Evolutionary conservation across 345 rosid genomes (phyloP), one percentile per base, ranked within the genome.

Genomic region (Acer yangbiense): DNA sequence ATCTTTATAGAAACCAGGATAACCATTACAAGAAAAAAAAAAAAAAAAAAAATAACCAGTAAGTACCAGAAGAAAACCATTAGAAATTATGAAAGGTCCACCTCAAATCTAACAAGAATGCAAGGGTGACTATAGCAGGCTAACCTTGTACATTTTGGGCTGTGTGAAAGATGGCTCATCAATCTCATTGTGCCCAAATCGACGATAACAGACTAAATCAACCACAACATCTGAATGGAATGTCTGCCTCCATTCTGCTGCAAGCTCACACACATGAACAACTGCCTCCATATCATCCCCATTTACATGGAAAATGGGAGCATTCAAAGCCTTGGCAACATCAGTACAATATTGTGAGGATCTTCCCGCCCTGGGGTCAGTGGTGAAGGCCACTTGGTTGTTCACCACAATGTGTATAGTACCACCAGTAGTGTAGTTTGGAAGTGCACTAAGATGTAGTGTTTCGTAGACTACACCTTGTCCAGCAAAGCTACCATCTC

Each of bases 401-500:
- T 93, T 93, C 73, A 93, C 97, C 65, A 93, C 97, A 74, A 91
- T 87, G 78, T 93, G 97, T 64, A 93, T 88, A 23, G 97, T 93
- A 21, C 95, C 97, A 74, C 97, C 95, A 1, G 95, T 91, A 20
- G 86, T 68, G 82, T 93, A 91, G 83, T 85, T 93, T 66, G 95
- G 94, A 78, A 93, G 89, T n/a, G 97, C 97, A 81, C 95, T 93
- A 67, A 93, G 90, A 89, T 93, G 97, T 11, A 93, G 88, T 77
- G 92, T 93, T 79, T 93, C 95, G 82, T 93, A 93, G 0, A 93
- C 95, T 14, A 93, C 97, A 69, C 97, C 97, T 83, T 93, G 97
- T 32, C 95, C 97, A 5, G 97, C 95, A 83, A 93, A 93, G 82
- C 95, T 93, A 57, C 97, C 97, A 87, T 93, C 97, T 17, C 97